Percentiles rank a stretch among this genome's conserved stretches.
These are phyloP conservation scores for Anthostomella pinea DNA, from an alignment of 2,329 filamentous ascomycete species.

Conservation along the genomic window DNA sequence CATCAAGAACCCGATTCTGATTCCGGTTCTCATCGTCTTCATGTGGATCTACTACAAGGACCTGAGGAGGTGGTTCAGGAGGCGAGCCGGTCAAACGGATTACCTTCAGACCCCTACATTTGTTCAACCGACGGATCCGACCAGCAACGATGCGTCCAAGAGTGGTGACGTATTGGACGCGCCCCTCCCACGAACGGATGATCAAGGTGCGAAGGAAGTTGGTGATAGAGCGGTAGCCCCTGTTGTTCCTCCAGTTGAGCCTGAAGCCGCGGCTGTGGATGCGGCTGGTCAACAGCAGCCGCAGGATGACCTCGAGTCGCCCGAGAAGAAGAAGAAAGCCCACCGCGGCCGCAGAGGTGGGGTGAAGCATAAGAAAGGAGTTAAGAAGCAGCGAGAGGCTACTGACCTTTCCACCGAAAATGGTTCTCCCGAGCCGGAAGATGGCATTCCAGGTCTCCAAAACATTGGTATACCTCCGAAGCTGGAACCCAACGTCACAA, in stretches of 20 bases:
- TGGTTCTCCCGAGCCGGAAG: conserved; percentile 28
- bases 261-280: conserved; percentile 11
- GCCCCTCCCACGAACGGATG: conserved; percentile 2
- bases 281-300: conserved; percentile 24
- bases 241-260: conserved; percentile 16
- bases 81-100: conserved; percentile 26
- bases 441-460: conserved; percentile 61
- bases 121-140: conserved; percentile 18
- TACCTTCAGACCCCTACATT: conserved; percentile 21
- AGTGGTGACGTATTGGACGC: conserved; percentile 1
- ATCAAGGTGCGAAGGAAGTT: conserved; percentile 5
- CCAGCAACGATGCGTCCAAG: neutral
- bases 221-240: conserved; percentile 16
- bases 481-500: conserved; percentile 61
- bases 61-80: conserved; percentile 37
- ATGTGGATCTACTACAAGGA: conserved; percentile 46
- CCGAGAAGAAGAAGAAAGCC: conserved; percentile 62
- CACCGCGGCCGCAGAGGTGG: conserved; percentile 72
- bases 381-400: conserved; percentile 50
- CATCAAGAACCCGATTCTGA: conserved; percentile 34
- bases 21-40: conserved; percentile 33
- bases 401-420: conserved; percentile 51
- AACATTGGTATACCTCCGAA: conserved; percentile 52
- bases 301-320: conserved; percentile 27
- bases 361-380: conserved; percentile 62